phyloP scores from a whole-genome alignment of 139 green algal species.

The Protoeuglena noctilucae region DNA sequence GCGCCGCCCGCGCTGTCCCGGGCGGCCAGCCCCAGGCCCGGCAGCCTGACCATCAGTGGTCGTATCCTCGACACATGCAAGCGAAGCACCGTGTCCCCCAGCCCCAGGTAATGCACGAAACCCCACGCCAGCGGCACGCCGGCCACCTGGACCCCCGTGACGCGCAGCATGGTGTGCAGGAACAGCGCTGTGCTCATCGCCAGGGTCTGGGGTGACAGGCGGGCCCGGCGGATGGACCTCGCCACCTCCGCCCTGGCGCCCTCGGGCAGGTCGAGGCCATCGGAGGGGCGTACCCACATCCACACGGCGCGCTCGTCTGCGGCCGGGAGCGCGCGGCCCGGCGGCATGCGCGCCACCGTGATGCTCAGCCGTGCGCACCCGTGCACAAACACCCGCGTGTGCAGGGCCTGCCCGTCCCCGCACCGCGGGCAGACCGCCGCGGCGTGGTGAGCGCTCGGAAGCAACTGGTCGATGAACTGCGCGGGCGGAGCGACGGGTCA shows the following conservation, averaged over 20 bases:
- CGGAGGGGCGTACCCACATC: constrained; percentile 64
- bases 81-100: constrained; percentile 48
- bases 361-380: constrained; percentile 37
- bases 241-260: constrained; percentile 19
- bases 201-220: neutral
- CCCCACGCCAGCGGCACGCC: constrained; percentile 28
- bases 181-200: neutral
- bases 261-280: too few relatives aligned
- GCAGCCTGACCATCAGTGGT: constrained; percentile 32
- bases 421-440: too few relatives aligned
- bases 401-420: constrained; percentile 33
- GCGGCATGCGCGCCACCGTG: constrained; percentile 13
- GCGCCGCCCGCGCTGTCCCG: neutral
- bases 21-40: constrained; percentile 14
- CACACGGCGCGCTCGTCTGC: constrained; percentile 25
- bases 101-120: constrained; percentile 65
- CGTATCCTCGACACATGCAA: constrained; percentile 42
- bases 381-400: constrained; percentile 56
- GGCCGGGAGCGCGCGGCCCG: neutral
- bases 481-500: too few relatives aligned
- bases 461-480: too few relatives aligned
- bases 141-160: constrained; percentile 19
- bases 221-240: constrained; percentile 3
- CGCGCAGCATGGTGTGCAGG: neutral
- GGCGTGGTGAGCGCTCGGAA: too few relatives aligned